Base-by-base conservation (phyloP, 306 rosid genomes). In the Cucurbita maxima region DNA sequence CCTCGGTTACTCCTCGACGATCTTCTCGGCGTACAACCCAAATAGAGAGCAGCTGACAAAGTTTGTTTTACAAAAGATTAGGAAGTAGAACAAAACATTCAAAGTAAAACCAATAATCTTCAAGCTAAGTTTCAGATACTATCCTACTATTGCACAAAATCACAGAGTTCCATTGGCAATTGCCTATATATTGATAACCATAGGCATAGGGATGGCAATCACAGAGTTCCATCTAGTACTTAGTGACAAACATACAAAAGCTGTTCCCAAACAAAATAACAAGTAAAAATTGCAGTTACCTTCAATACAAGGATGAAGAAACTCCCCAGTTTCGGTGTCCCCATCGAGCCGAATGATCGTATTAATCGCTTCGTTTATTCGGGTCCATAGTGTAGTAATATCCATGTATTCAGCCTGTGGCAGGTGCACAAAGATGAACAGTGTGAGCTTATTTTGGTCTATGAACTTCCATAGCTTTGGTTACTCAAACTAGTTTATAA, bases 291-390 rank as follows among this genome's bases (percentile, higher is more conserved):
- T 69, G 54, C 47, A 53, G 15, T 13, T 83, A 91, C 96, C 97
- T 91, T 91, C 97, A 76, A 91, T 87, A 79, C 97, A 91, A 81
- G 96, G 97, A 62, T 77, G 88, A 80, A 91, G 82, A 84, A 83
- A 81, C 77, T 84, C 76, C 83, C 87, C 90, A 50, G 86, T 84
- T 84, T 91, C 89, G 1, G 82, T 52, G n/a, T 81, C 72, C 74
- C 83, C 87, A 54, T 91, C 91, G 1, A 79, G 83, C 48, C 96
- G 85, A 77, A 88, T 86, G 22, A 91, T 84, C 53, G 86, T 87
- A 47, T 84, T 84, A 64, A 91, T 86, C 64, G 96, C 96, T 19
- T 87, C 90, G 79, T 86, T 88, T 19, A 84, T 75, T 79, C 97
- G 80, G 14, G 73, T 85, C 89, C 88, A 76, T 38, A 91, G 87